Evolutionary conservation across 192 early-diverging fungal species (phyloP).

Genomic region (Thoreauomyces humboldtii): DNA sequence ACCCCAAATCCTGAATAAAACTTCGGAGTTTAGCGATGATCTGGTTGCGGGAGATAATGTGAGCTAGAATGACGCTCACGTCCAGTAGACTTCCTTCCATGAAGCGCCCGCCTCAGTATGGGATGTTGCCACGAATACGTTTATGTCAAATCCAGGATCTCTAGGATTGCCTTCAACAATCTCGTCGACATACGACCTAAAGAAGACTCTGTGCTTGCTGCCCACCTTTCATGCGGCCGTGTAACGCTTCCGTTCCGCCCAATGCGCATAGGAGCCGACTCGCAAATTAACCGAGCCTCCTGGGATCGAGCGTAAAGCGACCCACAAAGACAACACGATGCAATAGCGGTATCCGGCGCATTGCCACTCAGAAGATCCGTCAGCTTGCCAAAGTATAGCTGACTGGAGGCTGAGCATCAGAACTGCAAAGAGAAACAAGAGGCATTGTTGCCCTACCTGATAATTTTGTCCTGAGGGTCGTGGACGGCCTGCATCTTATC

Average conservation of each 20-base stretch:
- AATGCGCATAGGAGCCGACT: constrained; percentile 5
- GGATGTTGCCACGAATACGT: constrained; percentile 33
- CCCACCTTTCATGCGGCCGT: constrained; percentile 21
- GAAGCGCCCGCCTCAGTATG: not conserved
- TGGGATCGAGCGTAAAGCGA: constrained; percentile 21
- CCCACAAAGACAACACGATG: constrained; percentile 14
- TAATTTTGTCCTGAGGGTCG: constrained; percentile 45
- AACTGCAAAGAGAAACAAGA: not conserved
- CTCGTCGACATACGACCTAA: not conserved
- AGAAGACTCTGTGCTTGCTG: not conserved
- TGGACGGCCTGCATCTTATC: constrained; percentile 30
- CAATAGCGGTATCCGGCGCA: constrained; percentile 3
- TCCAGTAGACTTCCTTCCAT: constrained; percentile 46
- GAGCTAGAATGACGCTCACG: constrained; percentile 15
- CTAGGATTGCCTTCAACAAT: not conserved
- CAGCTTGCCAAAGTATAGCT: constrained; percentile 36
- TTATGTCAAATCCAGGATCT: constrained; percentile 38
- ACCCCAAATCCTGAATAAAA: constrained; percentile 34
- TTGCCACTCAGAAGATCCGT: constrained; percentile 10
- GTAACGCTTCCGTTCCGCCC: constrained; percentile 24
- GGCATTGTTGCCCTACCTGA: constrained; percentile 20
- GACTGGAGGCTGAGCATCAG: constrained; percentile 19
- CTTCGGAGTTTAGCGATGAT: not conserved
- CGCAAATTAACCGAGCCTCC: constrained; percentile 14
- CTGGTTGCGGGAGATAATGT: not conserved